Evolutionary conservation across 2,329 filamentous ascomycete species (phyloP), one percentile per base, ranked within the genome.

Genomic region (Xylaria sp.): DNA sequence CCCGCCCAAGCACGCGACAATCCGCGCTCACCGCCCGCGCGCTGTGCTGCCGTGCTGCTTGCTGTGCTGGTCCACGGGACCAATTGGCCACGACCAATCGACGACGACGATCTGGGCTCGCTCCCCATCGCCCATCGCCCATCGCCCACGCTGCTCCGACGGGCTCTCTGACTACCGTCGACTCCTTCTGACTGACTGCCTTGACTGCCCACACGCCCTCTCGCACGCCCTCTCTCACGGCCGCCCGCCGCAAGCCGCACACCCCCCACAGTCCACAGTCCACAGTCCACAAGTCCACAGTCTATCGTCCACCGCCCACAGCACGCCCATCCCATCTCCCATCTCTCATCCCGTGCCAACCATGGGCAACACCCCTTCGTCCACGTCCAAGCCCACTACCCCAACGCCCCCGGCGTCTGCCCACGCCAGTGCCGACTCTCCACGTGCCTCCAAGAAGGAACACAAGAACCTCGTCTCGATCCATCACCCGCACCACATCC

Each of bases 401-500:
- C 74, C 78, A 73, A 75, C 75, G 59, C 71, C 68, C 68, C 56
- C 71, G 57, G 65, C 70, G 56, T 66, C 68, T n/a, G 61, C 68
- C 42, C 60, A 22, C 64, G 73, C 65, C 55, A 68, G 39, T 66
- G 73, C 71, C 70, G 76, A 80, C 72, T 76, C 79, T 70, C 74
- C 77, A 54, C 72, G 75, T 70, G 71, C 75, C 70, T 72, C 72
- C 64, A 82, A 79, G 77, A 79, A 78, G 73, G 82, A 84, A 71
- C 81, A 80, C 70, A 82, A 82, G 78, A 84, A 85, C 74, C 85
- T 85, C 74, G 84, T 87, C 74, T 82, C 85, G 66, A 83, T 86
- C 70, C 85, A 87, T 71, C 81, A 83, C 69, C 85, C 86, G 56
- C 75, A 75, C 54, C 68, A 76, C 39, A 74, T 75, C 71, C 83